Evolutionary conservation across 768 basidiomycete species (phyloP).

Genomic region (Tricholomella constricta): DNA sequence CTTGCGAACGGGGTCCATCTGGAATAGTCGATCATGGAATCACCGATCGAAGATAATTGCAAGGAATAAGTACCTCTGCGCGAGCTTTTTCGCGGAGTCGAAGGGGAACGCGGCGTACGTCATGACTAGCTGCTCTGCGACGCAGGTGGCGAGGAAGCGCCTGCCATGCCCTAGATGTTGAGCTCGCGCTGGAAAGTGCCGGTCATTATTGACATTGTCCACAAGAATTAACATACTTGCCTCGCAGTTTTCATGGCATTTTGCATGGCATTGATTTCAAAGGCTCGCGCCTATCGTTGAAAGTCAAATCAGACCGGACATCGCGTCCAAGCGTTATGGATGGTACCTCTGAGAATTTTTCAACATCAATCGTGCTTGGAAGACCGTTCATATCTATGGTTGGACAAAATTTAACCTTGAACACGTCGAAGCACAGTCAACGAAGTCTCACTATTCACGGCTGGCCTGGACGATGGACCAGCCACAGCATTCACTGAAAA

Average conservation of each 20-base stretch:
- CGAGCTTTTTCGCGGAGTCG: constrained; percentile 80
- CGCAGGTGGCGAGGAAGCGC: constrained; percentile 89
- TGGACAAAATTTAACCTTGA: background rate
- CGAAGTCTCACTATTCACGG: constrained; percentile 43
- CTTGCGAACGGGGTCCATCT: constrained; percentile 52
- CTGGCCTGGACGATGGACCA: constrained; percentile 41
- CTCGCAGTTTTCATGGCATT: constrained; percentile 79
- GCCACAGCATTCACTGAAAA: constrained; percentile 31
- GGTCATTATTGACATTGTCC: background rate
- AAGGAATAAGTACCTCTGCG: constrained; percentile 63
- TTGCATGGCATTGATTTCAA: constrained; percentile 92
- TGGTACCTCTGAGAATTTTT: constrained; percentile 81
- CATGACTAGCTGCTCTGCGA: constrained; percentile 91
- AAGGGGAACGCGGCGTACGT: constrained; percentile 87
- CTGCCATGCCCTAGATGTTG: constrained; percentile 89
- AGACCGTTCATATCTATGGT: constrained; percentile 58
- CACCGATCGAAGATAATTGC: background rate
- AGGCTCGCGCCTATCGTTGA: constrained; percentile 68
- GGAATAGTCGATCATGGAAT: background rate
- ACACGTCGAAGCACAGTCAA: background rate
- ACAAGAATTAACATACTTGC: constrained; percentile 34
- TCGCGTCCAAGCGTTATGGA: background rate
- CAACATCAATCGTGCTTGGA: constrained; percentile 80
- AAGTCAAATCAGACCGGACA: constrained; percentile 1
- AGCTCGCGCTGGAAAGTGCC: constrained; percentile 50